Evolutionary conservation across 148 eudicot genomes (phyloP), one percentile per base, ranked within the genome.

Genomic region (Rhododendron ferrugineum): DNA sequence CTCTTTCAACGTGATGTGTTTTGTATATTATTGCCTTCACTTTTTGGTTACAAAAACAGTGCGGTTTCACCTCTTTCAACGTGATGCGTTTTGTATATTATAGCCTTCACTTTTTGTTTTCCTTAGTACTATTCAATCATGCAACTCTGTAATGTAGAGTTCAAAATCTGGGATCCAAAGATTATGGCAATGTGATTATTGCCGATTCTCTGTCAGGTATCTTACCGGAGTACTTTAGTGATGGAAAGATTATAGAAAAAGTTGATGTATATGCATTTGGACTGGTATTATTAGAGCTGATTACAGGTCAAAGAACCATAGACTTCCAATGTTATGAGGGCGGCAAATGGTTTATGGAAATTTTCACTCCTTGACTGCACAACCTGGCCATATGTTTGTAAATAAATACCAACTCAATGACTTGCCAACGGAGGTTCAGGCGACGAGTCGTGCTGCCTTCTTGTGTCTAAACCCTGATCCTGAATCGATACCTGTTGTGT

Each of bases 401-500:
- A 80, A 87, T 84, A 86, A 86, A 54, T 82, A 85, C 79, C 87
- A 90, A 81, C 89, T 84, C 52, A 84, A 85, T 4, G 85, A 86
- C 85, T 89, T 96, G 60, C 95, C 98, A 10, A 87, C 70, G 77
- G 96, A 93, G 82, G 88, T 93, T 83, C 94, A 94, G 85, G 85
- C 90, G 66, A 93, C 94, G 91, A 91, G 94, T 81, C 92, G 85
- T 87, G 98, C 96, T 78, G 94, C 98, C 79, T 91, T 88, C 78
- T 85, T 94, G 86, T 96, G 98, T 89, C 98, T 96, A 79, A 93
- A 90, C 72, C 91, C 91, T 82, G 94, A 96, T 93, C 98, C 98
- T 72, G 92, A 93, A 70, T 85, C 89, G 56, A 87, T 98, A 89
- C 98, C 98, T 46, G 87, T 94, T 56, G 93, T 96, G 96, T 93